A percentile compares a stretch with the other conserved stretches of the same genome.
These are phyloP conservation scores for Cytospora piceae DNA, from an alignment of 2,329 filamentous ascomycete genomes.

Conservation along the genomic window DNA sequence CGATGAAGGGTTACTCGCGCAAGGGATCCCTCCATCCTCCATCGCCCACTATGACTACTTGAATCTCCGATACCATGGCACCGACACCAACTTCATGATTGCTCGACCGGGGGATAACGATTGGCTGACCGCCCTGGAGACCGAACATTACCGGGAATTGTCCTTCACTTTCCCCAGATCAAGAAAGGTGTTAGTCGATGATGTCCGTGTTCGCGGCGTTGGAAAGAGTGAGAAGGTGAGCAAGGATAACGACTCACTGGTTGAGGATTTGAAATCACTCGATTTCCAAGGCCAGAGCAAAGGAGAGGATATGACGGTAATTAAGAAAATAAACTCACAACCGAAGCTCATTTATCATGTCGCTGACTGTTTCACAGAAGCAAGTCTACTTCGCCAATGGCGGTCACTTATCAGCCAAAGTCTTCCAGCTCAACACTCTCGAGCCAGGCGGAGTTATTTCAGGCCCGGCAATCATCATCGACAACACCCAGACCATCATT, in stretches of 20 bases:
- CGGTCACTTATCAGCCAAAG: constrained; percentile 32
- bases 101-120: constrained; percentile 70
- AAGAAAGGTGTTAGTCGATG: constrained; percentile 85
- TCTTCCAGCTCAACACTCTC: not conserved
- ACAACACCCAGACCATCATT: constrained; percentile 23
- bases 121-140: constrained; percentile 76
- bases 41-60: constrained; percentile 87
- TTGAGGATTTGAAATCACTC: constrained; percentile 10
- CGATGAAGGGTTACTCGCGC: constrained; percentile 63
- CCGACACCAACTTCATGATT: constrained; percentile 85
- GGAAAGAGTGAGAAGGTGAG: constrained; percentile 64
- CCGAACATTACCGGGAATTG: constrained; percentile 22
- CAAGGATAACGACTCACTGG: constrained; percentile 17
- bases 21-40: constrained; percentile 73
- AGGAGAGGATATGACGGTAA: constrained; percentile 6
- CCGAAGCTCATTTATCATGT: not conserved
- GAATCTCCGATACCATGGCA: constrained; percentile 85
- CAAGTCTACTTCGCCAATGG: constrained; percentile 18
- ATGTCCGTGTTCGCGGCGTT: constrained; percentile 77
- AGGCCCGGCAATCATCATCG: constrained; percentile 38
- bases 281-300: constrained; percentile 8
- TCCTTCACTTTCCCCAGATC: constrained; percentile 56
- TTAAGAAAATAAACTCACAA: not conserved
- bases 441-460: constrained; percentile 4
- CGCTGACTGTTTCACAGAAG: not conserved